These are phyloP conservation scores for Starmerella stigmatis DNA, from an alignment of 805 yeast genomes.

Conservation along the genomic window DNA sequence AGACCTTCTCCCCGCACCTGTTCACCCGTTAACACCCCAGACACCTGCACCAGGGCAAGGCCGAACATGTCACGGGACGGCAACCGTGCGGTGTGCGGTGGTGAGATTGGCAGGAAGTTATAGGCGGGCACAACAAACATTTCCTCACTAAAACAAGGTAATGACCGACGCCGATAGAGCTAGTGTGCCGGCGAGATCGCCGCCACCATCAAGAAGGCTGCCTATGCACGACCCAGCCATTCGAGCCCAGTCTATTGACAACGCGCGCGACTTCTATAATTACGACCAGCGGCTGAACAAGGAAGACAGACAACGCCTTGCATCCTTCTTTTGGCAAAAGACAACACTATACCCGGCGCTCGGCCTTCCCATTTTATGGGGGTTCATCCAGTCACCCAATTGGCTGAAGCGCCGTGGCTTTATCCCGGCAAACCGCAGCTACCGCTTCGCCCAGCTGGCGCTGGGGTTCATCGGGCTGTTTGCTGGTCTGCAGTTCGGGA, in stretches of 20 bases:
- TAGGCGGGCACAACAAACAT: too few species aligned
- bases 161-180: background rate
- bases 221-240: slow-evolving; percentile 16
- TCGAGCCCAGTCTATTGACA: slow-evolving; percentile 4
- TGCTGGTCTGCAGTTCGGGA: slow-evolving; percentile 19
- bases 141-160: too few species aligned
- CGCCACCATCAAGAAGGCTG: background rate
- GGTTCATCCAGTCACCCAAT: slow-evolving; percentile 18
- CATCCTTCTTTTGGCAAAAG: slow-evolving; percentile 18
- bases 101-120: too few species aligned
- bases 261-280: slow-evolving; percentile 21
- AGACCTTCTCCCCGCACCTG: too few species aligned
- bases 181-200: background rate
- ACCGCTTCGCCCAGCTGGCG: slow-evolving; percentile 18
- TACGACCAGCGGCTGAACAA: slow-evolving; percentile 18
- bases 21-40: background rate
- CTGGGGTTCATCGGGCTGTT: slow-evolving; percentile 24
- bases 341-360: slow-evolving; percentile 19
- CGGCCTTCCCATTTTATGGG: slow-evolving; percentile 22
- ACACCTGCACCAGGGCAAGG: background rate
- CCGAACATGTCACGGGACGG: background rate
- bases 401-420: slow-evolving; percentile 15
- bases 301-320: slow-evolving; percentile 19
- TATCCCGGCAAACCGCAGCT: slow-evolving; percentile 10
- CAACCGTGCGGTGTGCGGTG: background rate